Evolutionary conservation across 257 asterid genomes (phyloP), one percentile per base, ranked within the genome.

Genomic region (Misopates orontium): DNA sequence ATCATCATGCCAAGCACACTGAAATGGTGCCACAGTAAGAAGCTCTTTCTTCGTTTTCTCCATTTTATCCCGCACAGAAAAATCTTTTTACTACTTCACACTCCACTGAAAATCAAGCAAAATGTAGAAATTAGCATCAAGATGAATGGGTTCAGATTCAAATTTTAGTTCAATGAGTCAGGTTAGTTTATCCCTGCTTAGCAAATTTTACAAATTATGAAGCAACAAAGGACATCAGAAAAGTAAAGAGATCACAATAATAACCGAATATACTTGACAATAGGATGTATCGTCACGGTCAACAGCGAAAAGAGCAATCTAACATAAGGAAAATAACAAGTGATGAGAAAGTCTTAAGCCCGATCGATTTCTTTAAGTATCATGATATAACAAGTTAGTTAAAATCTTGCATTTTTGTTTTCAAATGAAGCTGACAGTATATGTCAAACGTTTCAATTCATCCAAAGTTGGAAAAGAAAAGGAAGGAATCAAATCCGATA

Each of bases 1-100:
- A 74, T 90, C 88, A 53, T 88, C 96, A 5, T 75, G 82, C 99
- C 99, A 94, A 19, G 97, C 96, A 60, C 97, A 94, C 80, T 94
- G 85, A 51, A 94, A 94, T 0, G 99, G 99, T 23, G 99, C 96
- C 42, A 94, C 99, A 0, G 97, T 94, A 6, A 94, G 91, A 67
- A 83, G 83, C 65, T 75, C 82, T 56, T 80, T 87, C 66, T 77
- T 91, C 81, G 81, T 87, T 74, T 84, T 80, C 81, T 88, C 96
- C 95, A 84, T 82, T 72, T 36, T 62, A 31, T 64, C 73, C 70
- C 57, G 16, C 15, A 4, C 6, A 40, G 42, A 48, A 60, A 61
- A 47, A 15, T 47, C 70, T 70, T 73, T 70, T 61, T 58, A 21
- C 61, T 64, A 66, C 45, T 65, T 21, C 44, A 17, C 13, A 53